Percentiles rank a stretch among this genome's conserved stretches.
These are phyloP conservation scores for Hypoxylon fragiforme DNA, from an alignment of 495 filamentous ascomycete genomes.

Conservation along the genomic window DNA sequence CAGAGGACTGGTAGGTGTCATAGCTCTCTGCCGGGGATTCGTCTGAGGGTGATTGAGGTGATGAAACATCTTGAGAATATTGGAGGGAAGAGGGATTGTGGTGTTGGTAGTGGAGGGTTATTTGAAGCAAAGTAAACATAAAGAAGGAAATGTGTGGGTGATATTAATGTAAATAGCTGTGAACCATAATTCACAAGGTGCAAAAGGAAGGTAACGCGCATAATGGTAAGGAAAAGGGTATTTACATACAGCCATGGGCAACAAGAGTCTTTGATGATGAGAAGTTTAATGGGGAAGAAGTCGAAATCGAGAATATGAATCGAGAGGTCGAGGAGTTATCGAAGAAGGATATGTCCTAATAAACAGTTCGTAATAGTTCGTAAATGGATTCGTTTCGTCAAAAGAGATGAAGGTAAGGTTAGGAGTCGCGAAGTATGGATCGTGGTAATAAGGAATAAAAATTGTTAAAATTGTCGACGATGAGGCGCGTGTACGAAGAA, in stretches of 20 bases:
- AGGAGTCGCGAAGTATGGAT: background rate
- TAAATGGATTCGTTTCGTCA: background rate
- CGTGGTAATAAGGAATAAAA: background rate
- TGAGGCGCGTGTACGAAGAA: constrained; percentile 12
- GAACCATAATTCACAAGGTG: no score
- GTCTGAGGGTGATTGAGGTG: background rate
- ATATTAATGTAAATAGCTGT: no score
- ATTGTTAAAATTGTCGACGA: constrained; percentile 3
- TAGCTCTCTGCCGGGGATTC: no score
- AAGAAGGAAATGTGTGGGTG: background rate
- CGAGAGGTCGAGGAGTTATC: no score
- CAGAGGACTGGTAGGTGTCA: no score
- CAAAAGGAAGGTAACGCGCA: background rate
- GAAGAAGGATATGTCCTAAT: no score
- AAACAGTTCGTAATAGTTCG: background rate
- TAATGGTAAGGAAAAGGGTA: background rate
- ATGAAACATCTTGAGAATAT: background rate
- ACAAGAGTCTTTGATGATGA: constrained; percentile 2
- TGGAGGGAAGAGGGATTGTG: background rate
- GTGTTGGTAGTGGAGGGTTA: constrained; percentile 9
- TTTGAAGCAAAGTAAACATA: no score
- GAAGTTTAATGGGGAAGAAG: no score
- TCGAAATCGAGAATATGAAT: no score
- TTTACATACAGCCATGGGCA: constrained; percentile 27
- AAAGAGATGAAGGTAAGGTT: background rate